phyloP scores from a whole-genome alignment of 192 early-diverging fungal species.

The Coemansia sp. region DNA sequence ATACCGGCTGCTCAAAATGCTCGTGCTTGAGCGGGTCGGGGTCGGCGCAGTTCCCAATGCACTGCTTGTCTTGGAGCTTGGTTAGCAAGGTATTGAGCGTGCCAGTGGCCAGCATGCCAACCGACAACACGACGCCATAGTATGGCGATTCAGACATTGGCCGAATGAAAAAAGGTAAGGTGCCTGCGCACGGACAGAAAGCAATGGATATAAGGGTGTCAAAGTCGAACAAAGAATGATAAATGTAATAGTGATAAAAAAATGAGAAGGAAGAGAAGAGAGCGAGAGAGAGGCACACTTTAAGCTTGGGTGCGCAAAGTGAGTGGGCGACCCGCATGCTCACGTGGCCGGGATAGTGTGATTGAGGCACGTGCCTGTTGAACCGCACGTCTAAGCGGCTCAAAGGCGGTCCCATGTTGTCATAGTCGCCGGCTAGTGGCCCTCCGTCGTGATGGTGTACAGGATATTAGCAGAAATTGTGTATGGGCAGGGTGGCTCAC shows the following conservation, averaged over 20 bases:
- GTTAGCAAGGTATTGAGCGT: conserved; percentile 81
- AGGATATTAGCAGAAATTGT: conserved; percentile 1
- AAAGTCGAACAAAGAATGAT: conserved; percentile 1
- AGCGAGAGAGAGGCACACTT: background rate
- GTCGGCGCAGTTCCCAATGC: conserved; percentile 86
- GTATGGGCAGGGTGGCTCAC: background rate
- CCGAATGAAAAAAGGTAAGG: conserved; percentile 4
- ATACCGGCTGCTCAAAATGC: conserved; percentile 96
- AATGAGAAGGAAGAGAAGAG: background rate
- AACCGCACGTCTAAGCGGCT: conserved; percentile 10
- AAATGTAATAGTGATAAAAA: background rate
- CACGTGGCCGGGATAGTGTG: conserved; percentile 10
- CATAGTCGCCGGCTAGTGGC: background rate
- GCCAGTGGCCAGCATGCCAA: conserved; percentile 78
- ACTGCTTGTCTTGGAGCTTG: conserved; percentile 90
- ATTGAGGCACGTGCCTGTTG: conserved; percentile 6
- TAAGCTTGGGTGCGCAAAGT: background rate
- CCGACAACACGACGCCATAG: conserved; percentile 58
- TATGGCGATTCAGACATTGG: conserved; percentile 35
- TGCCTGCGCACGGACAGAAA: background rate
- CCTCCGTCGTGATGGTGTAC: conserved; percentile 1
- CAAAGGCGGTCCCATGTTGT: background rate
- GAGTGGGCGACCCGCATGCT: background rate
- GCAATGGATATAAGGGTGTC: background rate
- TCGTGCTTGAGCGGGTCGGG: conserved; percentile 66